Evolutionary conservation across 2,329 filamentous ascomycete genomes (phyloP).

Genomic region (Colletotrichum sp.): DNA sequence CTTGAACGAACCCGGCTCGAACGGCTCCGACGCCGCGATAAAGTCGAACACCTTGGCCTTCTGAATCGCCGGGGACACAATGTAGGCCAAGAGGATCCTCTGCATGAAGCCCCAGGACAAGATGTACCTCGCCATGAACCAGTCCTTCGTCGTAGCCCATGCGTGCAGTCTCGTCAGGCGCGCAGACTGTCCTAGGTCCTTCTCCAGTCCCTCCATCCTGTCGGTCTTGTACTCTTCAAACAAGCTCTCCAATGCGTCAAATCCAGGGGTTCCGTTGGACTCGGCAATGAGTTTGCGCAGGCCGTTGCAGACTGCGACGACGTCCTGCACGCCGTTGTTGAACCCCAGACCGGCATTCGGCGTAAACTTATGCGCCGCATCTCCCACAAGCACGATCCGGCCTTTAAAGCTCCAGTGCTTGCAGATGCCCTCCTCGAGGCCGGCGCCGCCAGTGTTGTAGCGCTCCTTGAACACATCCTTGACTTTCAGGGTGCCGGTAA

Average conservation of each 20-base stretch:
- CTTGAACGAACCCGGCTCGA: slow-evolving; percentile 14
- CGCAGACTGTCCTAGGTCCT: slow-evolving; percentile 21
- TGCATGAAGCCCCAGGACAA: slow-evolving; percentile 10
- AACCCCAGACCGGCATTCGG: slow-evolving; percentile 38
- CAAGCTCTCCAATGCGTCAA: background rate
- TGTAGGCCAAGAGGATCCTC: background rate
- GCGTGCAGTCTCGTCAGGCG: slow-evolving; percentile 27
- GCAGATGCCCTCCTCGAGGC: slow-evolving; percentile 41
- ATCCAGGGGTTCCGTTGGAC: background rate
- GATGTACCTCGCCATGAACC: slow-evolving; percentile 26
- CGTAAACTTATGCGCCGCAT: slow-evolving; percentile 42
- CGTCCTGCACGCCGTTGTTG: slow-evolving; percentile 39
- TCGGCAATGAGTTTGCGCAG: slow-evolving; percentile 19
- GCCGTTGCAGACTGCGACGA: slow-evolving; percentile 32
- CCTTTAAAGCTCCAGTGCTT: slow-evolving; percentile 38
- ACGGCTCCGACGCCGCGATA: slow-evolving; percentile 20
- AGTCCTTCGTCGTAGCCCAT: slow-evolving; percentile 29
- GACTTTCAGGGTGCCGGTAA: slow-evolving; percentile 30
- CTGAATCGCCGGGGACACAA: slow-evolving; percentile 13
- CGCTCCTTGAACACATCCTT: slow-evolving; percentile 32
- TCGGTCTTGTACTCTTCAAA: slow-evolving; percentile 25
- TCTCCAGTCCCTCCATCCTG: slow-evolving; percentile 13
- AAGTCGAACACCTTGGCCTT: slow-evolving; percentile 25
- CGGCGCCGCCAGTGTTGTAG: slow-evolving; percentile 30
- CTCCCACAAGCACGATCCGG: slow-evolving; percentile 38